Evolutionary conservation across 257 asterid genomes (phyloP).

Genomic region (Asclepias syriaca): DNA sequence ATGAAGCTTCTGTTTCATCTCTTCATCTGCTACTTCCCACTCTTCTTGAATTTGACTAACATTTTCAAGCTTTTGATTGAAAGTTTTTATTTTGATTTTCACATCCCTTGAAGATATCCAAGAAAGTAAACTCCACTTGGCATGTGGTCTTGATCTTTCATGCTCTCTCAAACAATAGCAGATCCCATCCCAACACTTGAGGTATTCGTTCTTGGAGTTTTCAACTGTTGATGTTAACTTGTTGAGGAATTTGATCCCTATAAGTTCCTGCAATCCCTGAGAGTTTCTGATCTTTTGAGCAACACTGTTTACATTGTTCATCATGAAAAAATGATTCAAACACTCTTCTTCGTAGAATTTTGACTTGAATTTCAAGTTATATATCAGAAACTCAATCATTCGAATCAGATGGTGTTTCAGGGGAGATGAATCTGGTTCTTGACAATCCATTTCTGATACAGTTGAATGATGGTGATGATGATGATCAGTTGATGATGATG

Average conservation of each 20-base stretch:
- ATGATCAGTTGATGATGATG: not conserved
- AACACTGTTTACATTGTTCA: conserved; percentile 75
- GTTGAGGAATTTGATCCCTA: conserved; percentile 51
- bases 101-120: conserved; percentile 62
- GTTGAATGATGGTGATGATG: not conserved
- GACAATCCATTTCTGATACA: conserved; percentile 22
- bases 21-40: conserved; percentile 63
- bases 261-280: conserved; percentile 60
- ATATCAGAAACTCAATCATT: conserved; percentile 54
- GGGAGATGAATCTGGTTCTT: conserved; percentile 27
- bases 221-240: conserved; percentile 44
- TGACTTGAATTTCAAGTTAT: conserved; percentile 63
- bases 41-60: conserved; percentile 60
- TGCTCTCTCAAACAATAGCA: conserved; percentile 65
- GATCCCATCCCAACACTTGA: conserved; percentile 55
- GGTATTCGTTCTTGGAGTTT: conserved; percentile 48
- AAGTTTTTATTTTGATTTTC: conserved; percentile 63
- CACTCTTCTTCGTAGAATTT: conserved; percentile 56
- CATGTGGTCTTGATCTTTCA: conserved; percentile 37
- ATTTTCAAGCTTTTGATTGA: conserved; percentile 71
- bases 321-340: conserved; percentile 61
- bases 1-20: conserved; percentile 74
- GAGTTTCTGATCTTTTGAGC: conserved; percentile 62
- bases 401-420: conserved; percentile 61
- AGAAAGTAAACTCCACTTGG: conserved; percentile 54